Base-by-base conservation (phyloP, 768 basidiomycete species). In the Leccinellum albellum region DNA sequence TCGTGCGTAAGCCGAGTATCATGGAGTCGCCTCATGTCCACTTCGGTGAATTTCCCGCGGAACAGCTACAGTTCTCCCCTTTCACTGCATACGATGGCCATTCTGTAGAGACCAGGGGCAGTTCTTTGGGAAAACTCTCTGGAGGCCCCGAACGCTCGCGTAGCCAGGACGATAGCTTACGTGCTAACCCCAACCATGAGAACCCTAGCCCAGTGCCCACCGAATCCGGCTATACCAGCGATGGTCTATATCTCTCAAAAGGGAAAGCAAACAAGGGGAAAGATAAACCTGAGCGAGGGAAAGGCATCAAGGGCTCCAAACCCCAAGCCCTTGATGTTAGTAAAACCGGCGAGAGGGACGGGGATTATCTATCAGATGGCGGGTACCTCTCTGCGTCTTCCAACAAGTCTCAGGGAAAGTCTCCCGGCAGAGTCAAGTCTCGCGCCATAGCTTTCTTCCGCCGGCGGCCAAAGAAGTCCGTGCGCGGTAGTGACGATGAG, bases 311-410 rank as follows among this genome's bases (percentile, higher is more conserved):
- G 55, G 50, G 44, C 15, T 54, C 35, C 12, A 70, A 63, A 51
- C 48, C 61, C 31, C 56, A 64, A 50, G 49, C 49, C 29, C 53
- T 46, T 5, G 67, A 71, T 20, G 45, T 52, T 7, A 45, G 55
- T 44, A 64, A 64, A 47, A 54, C 54, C 12, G 44, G 55, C 26
- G 72, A 63, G 24, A 60, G 55, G 35, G 70, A 70, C 3, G 58
- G 51, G 0, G 70, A 61, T 10, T 68, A 64, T 40, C 21, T 61
- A 1, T 71, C 70, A 13, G 70, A 71, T 17, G 70, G 70, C 3
- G 70, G 70, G 2, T 71, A 71, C 51, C 66, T 71, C 42, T 71
- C 70, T n/a, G 70, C 68, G 2, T 73, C 70, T 48, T 71, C 70
- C 1, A 71, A 62, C 55, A 71, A 72, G 52, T 71, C 72, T 5